phyloP scores from a whole-genome alignment of 1,284 basidiomycete species.

The Tylopilus orsonianus region DNA sequence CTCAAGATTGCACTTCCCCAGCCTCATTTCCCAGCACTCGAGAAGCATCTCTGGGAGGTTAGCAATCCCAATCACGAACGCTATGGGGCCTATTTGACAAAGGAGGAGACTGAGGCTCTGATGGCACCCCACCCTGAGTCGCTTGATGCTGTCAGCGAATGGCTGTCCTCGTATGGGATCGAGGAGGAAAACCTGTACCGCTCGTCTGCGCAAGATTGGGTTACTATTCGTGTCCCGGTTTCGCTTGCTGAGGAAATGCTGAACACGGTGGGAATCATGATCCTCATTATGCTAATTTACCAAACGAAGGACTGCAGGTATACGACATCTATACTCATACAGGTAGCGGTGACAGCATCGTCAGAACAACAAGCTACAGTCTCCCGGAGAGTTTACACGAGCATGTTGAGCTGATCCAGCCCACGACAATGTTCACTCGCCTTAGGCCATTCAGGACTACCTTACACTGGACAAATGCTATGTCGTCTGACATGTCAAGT shows the following conservation, averaged over 20 bases:
- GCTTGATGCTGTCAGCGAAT: slow-evolving; percentile 53
- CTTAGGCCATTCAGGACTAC: slow-evolving; percentile 48
- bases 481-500: slow-evolving; percentile 4
- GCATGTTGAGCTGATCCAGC: slow-evolving; percentile 72
- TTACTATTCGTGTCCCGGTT: slow-evolving; percentile 60
- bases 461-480: slow-evolving; percentile 34
- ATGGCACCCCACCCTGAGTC: slow-evolving; percentile 58
- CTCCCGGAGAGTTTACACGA: slow-evolving; percentile 59
- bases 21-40: slow-evolving; percentile 57
- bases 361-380: slow-evolving; percentile 71
- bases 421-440: slow-evolving; percentile 70
- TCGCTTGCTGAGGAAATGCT: slow-evolving; percentile 66
- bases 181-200: slow-evolving; percentile 45
- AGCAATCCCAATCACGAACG: slow-evolving; percentile 61
- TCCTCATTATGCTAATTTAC: neutral
- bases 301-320: slow-evolving; percentile 39
- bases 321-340: slow-evolving; percentile 63
- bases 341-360: slow-evolving; percentile 49
- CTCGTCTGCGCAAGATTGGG: slow-evolving; percentile 69
- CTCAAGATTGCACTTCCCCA: slow-evolving; percentile 51
- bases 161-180: slow-evolving; percentile 63
- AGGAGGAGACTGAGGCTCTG: slow-evolving; percentile 59
- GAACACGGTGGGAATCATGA: slow-evolving; percentile 49
- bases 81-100: slow-evolving; percentile 69
- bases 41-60: slow-evolving; percentile 64